Evolutionary conservation across 805 yeast species (phyloP).

Genomic region (Myxozyma mucilagina): DNA sequence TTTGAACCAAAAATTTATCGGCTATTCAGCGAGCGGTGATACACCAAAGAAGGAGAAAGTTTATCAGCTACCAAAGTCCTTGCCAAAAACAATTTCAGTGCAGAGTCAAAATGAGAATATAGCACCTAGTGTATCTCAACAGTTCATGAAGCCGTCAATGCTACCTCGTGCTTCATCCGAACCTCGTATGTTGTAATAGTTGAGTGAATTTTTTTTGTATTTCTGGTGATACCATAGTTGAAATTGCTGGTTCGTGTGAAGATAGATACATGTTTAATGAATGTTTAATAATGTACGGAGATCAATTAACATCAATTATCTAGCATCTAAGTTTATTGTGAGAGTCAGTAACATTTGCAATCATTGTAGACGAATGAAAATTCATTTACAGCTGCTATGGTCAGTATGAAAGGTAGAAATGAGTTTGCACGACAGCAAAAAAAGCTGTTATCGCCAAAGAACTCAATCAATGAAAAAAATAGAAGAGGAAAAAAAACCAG

Average conservation of each 20-base stretch:
- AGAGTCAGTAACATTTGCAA: too few species aligned
- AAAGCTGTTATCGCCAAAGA: too few species aligned
- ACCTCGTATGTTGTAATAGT: neutral
- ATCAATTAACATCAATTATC: too few species aligned
- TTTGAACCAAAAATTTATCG: neutral
- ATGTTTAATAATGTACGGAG: neutral
- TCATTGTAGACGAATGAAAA: too few species aligned
- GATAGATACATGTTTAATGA: neutral
- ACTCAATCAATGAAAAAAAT: too few species aligned
- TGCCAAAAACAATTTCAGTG: constrained; percentile 19
- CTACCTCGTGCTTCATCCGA: constrained; percentile 3
- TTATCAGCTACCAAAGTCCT: constrained; percentile 12
- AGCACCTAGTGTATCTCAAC: neutral
- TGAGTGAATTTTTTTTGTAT: neutral
- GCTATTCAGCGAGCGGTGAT: constrained; percentile 16
- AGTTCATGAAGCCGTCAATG: constrained; percentile 3
- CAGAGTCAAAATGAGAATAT: constrained; percentile 2
- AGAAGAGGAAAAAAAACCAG: too few species aligned
- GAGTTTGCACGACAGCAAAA: too few species aligned
- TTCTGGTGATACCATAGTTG: neutral
- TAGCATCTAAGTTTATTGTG: too few species aligned
- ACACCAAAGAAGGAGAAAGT: constrained; percentile 25
- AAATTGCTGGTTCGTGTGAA: neutral
- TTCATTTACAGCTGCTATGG: too few species aligned
- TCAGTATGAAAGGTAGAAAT: too few species aligned